Conservation (phyloP, 1,284 basidiomycete species). For the Rhodotorula sp. region DNA sequence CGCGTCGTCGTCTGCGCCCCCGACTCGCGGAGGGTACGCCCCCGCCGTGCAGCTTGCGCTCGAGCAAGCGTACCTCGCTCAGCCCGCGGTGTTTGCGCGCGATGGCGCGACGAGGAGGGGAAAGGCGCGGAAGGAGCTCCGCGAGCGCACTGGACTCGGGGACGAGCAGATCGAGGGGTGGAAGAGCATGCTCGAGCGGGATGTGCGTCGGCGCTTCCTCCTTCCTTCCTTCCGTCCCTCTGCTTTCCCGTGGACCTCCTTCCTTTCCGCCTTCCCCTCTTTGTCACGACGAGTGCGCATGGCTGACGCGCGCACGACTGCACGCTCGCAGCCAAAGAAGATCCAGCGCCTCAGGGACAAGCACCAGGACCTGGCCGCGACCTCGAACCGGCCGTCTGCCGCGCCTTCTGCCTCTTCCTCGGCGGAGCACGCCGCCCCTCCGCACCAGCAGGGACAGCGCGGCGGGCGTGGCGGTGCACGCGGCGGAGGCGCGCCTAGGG, state of each 20-base stretch:
- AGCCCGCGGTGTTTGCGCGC: constrained; percentile 73
- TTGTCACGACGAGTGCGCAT: too few relatives aligned
- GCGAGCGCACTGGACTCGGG: constrained; percentile 66
- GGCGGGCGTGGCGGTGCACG: not conserved
- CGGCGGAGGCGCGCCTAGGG: constrained; percentile 4
- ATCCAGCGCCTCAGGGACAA: constrained; percentile 16
- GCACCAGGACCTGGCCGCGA: constrained; percentile 16
- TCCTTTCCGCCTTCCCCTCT: constrained; percentile 6
- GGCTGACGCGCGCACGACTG: too few relatives aligned
- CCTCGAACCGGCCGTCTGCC: not conserved
- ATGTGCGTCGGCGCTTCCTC: constrained; percentile 70
- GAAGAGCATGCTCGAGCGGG: constrained; percentile 78
- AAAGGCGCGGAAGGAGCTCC: constrained; percentile 65
- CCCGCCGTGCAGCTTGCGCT: constrained; percentile 53
- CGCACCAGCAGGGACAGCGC: not conserved
- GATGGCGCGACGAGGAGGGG: constrained; percentile 69
- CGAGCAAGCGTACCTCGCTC: constrained; percentile 71
- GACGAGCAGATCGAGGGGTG: constrained; percentile 87
- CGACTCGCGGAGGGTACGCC: not conserved
- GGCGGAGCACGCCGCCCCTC: too few relatives aligned
- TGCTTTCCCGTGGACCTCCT: constrained; percentile 16
- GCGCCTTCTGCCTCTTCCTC: not conserved
- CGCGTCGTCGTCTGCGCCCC: not conserved
- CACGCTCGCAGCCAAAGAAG: constrained; percentile 12
- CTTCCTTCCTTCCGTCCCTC: too few relatives aligned